phyloP scores from a whole-genome alignment of 2,329 filamentous ascomycete species.

The Calonectria henricotiae region DNA sequence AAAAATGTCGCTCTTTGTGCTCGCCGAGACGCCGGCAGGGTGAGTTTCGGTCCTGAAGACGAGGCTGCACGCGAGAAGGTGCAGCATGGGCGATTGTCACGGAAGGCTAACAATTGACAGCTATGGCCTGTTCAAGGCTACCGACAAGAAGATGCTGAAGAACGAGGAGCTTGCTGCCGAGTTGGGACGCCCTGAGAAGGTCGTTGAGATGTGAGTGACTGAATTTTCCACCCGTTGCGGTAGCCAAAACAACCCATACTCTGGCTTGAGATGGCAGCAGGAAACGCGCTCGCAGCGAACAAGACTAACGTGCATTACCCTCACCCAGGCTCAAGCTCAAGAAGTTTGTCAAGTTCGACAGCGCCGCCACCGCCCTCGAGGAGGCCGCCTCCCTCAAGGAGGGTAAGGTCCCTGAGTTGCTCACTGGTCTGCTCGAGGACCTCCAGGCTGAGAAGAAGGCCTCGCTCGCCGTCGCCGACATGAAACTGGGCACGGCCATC shows the following conservation, averaged over 20 bases:
- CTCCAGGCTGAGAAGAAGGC: constrained; percentile 99
- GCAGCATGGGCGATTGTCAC: constrained; percentile 22
- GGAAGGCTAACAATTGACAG: constrained; percentile 67
- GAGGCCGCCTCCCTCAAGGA: constrained; percentile 92
- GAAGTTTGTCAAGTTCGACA: constrained; percentile 98
- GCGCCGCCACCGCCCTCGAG: constrained; percentile 89
- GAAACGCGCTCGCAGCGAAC: constrained; percentile 10
- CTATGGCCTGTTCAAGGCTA: constrained; percentile 98
- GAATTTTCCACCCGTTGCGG: constrained; percentile 34
- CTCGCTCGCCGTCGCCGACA: constrained; percentile 93
- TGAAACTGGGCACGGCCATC: constrained; percentile 92
- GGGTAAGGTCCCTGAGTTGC: constrained; percentile 93
- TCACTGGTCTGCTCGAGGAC: constrained; percentile 85
- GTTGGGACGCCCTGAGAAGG: constrained; percentile 84
- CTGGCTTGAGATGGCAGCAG: neutral
- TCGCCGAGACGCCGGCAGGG: constrained; percentile 92
- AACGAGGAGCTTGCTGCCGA: constrained; percentile 84
- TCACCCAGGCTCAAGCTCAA: constrained; percentile 87
- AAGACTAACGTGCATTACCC: constrained; percentile 35
- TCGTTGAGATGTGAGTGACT: constrained; percentile 85
- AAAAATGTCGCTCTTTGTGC: constrained; percentile 91
- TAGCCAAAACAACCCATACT: constrained; percentile 20
- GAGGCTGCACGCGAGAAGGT: constrained; percentile 38
- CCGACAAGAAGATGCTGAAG: constrained; percentile 98
- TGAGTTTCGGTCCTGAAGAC: constrained; percentile 60